Evolutionary conservation across 805 yeast genomes (phyloP).

Genomic region (Barnettozyma californica): DNA sequence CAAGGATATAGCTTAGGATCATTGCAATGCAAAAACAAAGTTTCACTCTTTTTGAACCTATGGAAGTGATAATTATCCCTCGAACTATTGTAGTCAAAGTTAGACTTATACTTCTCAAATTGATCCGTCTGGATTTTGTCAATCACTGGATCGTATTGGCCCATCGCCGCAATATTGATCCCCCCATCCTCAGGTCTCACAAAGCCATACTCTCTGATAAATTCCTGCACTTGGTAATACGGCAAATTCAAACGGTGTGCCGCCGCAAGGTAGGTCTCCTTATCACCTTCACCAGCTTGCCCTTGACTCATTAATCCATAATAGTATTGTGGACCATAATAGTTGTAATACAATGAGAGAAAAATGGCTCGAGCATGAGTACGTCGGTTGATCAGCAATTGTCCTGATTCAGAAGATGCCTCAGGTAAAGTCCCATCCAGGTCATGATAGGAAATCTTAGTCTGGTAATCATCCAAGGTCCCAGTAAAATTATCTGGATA

Average conservation of each 20-base stretch:
- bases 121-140: slow-evolving; percentile 28
- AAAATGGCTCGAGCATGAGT: slow-evolving; percentile 53
- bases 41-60: slow-evolving; percentile 18
- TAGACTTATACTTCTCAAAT: slow-evolving; percentile 12
- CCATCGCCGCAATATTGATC: slow-evolving; percentile 50
- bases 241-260: slow-evolving; percentile 44
- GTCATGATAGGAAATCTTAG: slow-evolving; percentile 50
- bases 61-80: slow-evolving; percentile 22
- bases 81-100: slow-evolving; percentile 12
- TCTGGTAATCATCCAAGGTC: slow-evolving; percentile 27
- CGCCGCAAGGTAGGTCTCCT: slow-evolving; percentile 71
- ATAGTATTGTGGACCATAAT: slow-evolving; percentile 55
- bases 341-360: slow-evolving; percentile 59
- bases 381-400: slow-evolving; percentile 51
- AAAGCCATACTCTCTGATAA: slow-evolving; percentile 46
- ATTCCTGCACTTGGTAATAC: slow-evolving; percentile 50
- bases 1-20: slow-evolving; percentile 27
- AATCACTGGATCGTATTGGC: slow-evolving; percentile 46
- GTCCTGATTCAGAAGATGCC: slow-evolving; percentile 67
- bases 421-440: slow-evolving; percentile 65
- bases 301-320: slow-evolving; percentile 59
- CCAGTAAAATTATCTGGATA: slow-evolving; percentile 17
- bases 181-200: slow-evolving; percentile 24
- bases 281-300: slow-evolving; percentile 75
- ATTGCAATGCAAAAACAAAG: slow-evolving; percentile 26